Evolutionary conservation across 2,329 filamentous ascomycete species (phyloP).

Genomic region (Aspergillaceae sp.): DNA sequence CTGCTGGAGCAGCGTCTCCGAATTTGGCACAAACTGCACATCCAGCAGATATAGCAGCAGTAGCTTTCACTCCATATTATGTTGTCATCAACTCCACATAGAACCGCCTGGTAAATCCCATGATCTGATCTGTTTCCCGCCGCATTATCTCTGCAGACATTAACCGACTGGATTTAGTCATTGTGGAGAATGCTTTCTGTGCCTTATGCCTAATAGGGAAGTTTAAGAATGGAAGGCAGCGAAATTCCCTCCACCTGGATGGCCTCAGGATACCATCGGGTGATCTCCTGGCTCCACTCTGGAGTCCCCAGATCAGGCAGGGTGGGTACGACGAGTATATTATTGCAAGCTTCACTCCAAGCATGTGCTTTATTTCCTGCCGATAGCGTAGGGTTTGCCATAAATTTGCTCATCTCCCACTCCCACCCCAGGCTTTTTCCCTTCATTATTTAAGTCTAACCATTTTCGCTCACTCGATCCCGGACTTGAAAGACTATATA

Average conservation of each 20-base stretch:
- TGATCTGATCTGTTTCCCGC: too few relatives aligned
- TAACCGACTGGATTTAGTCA: too few relatives aligned
- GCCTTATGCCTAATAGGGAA: not conserved
- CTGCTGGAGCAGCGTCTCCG: too few relatives aligned
- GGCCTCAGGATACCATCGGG: not conserved
- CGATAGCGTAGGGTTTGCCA: not conserved
- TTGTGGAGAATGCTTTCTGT: too few relatives aligned
- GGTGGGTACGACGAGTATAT: not conserved
- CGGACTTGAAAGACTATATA: not conserved
- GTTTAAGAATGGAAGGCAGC: not conserved
- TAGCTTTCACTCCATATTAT: too few relatives aligned
- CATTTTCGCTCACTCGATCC: not conserved
- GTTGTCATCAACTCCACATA: too few relatives aligned
- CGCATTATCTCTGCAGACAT: too few relatives aligned
- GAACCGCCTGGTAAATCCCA: too few relatives aligned
- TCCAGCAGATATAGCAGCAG: too few relatives aligned
- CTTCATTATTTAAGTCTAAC: not conserved
- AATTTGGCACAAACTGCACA: too few relatives aligned
- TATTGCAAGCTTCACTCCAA: not conserved
- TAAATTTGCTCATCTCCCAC: not conserved
- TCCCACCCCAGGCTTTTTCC: not conserved
- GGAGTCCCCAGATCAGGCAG: not conserved
- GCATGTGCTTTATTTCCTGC: too few relatives aligned
- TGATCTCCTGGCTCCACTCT: not conserved
- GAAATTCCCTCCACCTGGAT: not conserved